phyloP scores from a whole-genome alignment of 805 yeast genomes.

The Lachancea fermentati region DNA sequence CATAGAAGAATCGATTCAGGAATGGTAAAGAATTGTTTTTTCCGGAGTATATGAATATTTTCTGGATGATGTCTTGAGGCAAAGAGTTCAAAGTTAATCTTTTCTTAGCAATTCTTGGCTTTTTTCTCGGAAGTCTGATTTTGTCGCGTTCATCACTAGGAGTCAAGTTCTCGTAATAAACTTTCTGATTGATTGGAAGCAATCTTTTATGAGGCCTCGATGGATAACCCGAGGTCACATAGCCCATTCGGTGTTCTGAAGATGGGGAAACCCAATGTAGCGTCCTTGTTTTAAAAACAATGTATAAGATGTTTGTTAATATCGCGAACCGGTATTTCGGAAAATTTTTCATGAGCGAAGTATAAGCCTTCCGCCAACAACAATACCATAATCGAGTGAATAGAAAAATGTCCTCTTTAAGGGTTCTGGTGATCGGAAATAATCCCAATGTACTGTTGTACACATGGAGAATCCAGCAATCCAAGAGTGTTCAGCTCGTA shows the following conservation, averaged over 20 bases:
- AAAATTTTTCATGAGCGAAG: background rate
- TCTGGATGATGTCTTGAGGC: slow-evolving; percentile 18
- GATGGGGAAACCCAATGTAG: no score
- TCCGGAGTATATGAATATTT: slow-evolving; percentile 14
- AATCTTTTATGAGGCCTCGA: slow-evolving; percentile 16
- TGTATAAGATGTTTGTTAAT: no score
- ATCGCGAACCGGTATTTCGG: background rate
- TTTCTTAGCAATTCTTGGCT: background rate
- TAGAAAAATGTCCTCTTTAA: slow-evolving; percentile 16
- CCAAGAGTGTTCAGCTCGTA: slow-evolving; percentile 32
- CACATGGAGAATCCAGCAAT: slow-evolving; percentile 31
- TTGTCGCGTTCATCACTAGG: background rate
- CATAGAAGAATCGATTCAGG: slow-evolving; percentile 16
- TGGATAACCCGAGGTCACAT: slow-evolving; percentile 17
- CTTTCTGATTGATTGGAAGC: slow-evolving; percentile 1
- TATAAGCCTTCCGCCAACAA: background rate
- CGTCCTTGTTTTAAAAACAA: no score
- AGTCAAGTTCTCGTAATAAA: slow-evolving; percentile 3
- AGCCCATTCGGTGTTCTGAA: slow-evolving; percentile 15
- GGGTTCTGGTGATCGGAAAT: slow-evolving; percentile 28
- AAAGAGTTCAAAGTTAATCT: slow-evolving; percentile 4
- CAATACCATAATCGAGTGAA: background rate
- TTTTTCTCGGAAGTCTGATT: background rate
- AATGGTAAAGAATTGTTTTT: slow-evolving; percentile 11
- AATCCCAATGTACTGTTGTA: slow-evolving; percentile 29